Base-by-base conservation (phyloP, 352 stramenopile genomes). In the Pythium volutum region DNA sequence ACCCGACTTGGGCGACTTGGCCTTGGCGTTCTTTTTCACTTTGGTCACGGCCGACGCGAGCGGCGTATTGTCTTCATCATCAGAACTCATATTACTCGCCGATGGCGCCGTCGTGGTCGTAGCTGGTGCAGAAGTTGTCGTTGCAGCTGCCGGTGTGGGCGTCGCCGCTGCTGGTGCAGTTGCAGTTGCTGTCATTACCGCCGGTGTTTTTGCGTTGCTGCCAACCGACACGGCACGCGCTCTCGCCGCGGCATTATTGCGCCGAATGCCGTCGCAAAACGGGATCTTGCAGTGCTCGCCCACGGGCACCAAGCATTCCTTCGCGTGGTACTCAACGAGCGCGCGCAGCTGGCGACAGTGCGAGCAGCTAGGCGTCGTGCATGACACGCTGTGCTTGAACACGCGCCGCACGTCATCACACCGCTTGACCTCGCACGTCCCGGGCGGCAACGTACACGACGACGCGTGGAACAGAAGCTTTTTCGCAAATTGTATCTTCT, bases 401-500 rank as follows among this genome's bases (percentile, higher is more conserved):
- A 93, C 82, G 2, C 82, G 84, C 7, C 85, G 79, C 25, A 95
- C 84, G 33, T 95, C 86, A 53, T 93, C 84, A 52, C 86, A 95
- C 38, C 92, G 90, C 49, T 91, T 93, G n/a, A 93, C 79, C 34
- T 90, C 77, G 49, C 86, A 95, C 26, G 83, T 49, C 9, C 84
- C 81, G 2, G 84, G 72, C 8, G 71, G 52, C 25, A 90, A 51
- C 25, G 66, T 73, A 56, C 86, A 95, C 4, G 74, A 87, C 0
- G 83, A 81, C 25, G 86, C 81, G 49, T 95, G 86, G 45, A 85
- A 85, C 12, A 95, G 38, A 16, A 95, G 75, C 31, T 88, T 77
- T 38, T 91, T 93, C 2, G 86, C 86, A 53, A 93, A 95, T 49
- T 90, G 71, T 39, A 95, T 93, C 54, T 91, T 95, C 57, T 91